Evolutionary conservation across 2,329 filamentous ascomycete species (phyloP).

Genomic region (Nothopassalora personata): DNA sequence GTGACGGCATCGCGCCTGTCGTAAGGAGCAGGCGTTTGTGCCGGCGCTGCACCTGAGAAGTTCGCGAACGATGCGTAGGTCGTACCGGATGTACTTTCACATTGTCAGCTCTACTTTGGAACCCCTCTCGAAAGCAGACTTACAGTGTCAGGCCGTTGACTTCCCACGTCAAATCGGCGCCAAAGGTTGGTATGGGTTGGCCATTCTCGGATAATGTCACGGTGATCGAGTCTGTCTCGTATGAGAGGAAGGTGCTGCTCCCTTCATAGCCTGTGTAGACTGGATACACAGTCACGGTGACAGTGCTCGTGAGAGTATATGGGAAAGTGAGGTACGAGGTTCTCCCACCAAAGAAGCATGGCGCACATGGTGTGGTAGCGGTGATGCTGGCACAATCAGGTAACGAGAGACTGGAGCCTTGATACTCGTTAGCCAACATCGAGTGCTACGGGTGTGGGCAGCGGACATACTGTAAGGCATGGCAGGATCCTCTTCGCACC

Average conservation of each 20-base stretch:
- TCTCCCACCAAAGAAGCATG: neutral
- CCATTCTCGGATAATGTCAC: neutral
- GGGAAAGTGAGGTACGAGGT: neutral
- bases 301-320: neutral
- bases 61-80: slow-evolving; percentile 2
- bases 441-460: neutral
- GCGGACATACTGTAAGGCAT: neutral
- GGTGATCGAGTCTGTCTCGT: slow-evolving; percentile 1
- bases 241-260: neutral
- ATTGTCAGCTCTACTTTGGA: neutral
- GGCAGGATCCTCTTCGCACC: neutral
- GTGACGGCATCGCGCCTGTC: neutral
- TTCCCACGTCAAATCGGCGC: neutral
- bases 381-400: neutral
- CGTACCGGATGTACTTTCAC: neutral
- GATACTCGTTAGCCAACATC: neutral
- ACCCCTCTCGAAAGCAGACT: too few relatives aligned
- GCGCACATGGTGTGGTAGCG: neutral
- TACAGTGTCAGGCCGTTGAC: neutral
- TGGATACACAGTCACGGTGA: neutral
- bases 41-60: neutral
- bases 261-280: neutral
- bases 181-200: neutral
- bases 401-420: neutral
- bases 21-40: neutral